Base-by-base conservation (phyloP, 768 basidiomycete species). In the Boletus sp. region DNA sequence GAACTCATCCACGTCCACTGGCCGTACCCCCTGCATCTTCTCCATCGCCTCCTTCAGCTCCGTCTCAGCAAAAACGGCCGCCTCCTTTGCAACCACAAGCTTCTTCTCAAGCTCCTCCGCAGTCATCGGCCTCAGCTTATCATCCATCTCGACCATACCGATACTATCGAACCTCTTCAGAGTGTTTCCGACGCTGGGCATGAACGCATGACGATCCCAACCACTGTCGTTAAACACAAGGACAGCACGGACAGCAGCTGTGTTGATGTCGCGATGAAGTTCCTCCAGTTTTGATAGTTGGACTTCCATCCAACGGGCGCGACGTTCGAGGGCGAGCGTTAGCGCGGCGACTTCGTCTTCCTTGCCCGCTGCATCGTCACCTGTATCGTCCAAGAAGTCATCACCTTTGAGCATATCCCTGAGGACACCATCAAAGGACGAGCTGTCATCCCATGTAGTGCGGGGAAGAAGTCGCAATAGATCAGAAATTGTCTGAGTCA, bases 231-330 rank as follows among this genome's bases (percentile, higher is more conserved):
- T 93, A 75, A 90, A 87, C 1, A 86, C 81, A 25, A 93, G 77
- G 21, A 92, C 85, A 7, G 89, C 88, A 27, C 86, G 81, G 27
- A 92, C 89, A 5, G 90, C 90, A 7, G 91, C 91, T 3, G 83
- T 89, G 70, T 93, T 94, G 72, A 93, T 93, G 60, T 93, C 91
- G 29, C 88, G 86, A 61, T 94, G 91, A 33, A 93, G 77, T 64
- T 91, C 91, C 69, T 94, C 91, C 34, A 94, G 75, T 67, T 93
- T 93, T 0, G 88, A 89, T 17, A 94, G 71, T 68, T 93, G 91
- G 21, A 91, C 88, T 70, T 93, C 90, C 88, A 94, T 93, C 90
- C 91, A 94, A 40, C 89, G 79, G 15, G 91, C 92, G n/a, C 92
- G 87, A 56, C 88, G 85, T 67, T 92, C 90, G 42, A 94, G 79